Base-by-base conservation (phyloP, 1,139 yeast species). In the Pneumocystis wakefieldiae region DNA sequence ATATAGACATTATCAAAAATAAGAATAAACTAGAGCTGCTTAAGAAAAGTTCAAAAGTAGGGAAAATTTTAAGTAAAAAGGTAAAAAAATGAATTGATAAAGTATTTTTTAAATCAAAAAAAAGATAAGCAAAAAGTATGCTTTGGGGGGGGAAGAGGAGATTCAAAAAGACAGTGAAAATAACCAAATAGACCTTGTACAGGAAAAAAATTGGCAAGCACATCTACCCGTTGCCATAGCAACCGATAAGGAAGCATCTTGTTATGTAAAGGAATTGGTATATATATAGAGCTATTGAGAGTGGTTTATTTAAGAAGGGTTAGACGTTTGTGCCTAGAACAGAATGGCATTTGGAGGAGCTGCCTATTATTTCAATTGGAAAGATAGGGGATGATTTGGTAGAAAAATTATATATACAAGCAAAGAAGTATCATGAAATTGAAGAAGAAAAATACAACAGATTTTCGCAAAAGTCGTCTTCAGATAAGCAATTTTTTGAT, bases 401-500 rank as follows among this genome's bases (percentile, higher is more conserved):
- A 38, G 86, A 83, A 48, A 77, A 82, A 68, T 77, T 89, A 60
- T 80, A 78, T 63, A 83, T 82, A 65, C 81, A 85, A 71, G 97
- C 95, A 53, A 80, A 85, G 70, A 77, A 76, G 57, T 76, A 85
- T 35, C 76, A 89, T 37, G 86, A 86, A 61, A 76, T 77, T 37
- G 98, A 92, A 67, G 90, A 89, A 72, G 80, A 82, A 67, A 72
- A 79, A 0, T 92, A 87, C 72, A 81, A 82, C 66, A 60, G 64
- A 17, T 96, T 88, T 72, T 87, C 88, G 72, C 81, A 89, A 55
- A 82, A 86, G 68, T 84, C 90, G 61, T 82, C 87, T 41, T 86
- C 96, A 1, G 96, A 91, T 74, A 85, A 83, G 73, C 87, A 86
- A 80, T 91, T 91, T 73, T 84, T 91, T 80, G 81, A 92, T 0